Percentiles rank a stretch among this genome's conserved stretches.
Conservation (phyloP, 257 asterid species). For the Linaria vulgaris region DNA sequence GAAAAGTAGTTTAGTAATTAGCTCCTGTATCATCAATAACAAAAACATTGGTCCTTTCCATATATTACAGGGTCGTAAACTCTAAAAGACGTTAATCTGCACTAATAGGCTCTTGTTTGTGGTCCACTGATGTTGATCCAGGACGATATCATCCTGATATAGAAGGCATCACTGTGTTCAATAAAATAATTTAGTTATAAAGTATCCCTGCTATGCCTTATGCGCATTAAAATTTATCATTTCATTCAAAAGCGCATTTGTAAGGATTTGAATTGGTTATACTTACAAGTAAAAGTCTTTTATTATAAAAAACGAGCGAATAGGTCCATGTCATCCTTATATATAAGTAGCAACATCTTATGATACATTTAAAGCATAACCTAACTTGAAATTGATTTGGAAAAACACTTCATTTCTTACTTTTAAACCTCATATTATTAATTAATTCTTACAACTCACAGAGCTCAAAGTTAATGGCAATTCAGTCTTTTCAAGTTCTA, state of each 20-base stretch:
- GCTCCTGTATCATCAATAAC: constrained; percentile 11
- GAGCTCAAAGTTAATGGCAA: no score
- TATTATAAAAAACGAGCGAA: neutral
- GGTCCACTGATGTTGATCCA: neutral
- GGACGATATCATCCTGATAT: neutral
- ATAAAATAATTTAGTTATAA: constrained; percentile 1
- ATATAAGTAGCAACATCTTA: no score
- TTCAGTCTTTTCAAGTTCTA: no score
- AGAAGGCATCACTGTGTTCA: constrained; percentile 4
- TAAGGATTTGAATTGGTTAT: no score
- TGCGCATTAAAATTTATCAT: neutral
- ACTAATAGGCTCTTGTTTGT: neutral
- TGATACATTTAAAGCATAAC: no score
- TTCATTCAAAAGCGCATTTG: no score
- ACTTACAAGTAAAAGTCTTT: no score
- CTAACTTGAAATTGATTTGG: no score
- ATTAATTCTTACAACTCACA: no score
- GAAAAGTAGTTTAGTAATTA: constrained; percentile 17
- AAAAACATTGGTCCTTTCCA: constrained; percentile 18
- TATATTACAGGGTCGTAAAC: neutral
- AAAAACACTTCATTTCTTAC: no score
- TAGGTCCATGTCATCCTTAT: no score
- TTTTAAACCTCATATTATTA: no score
- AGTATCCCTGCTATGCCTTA: neutral
- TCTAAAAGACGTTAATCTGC: neutral